phyloP scores from a whole-genome alignment of 164 flowering plant species.

The Magnolia changhungtana region DNA sequence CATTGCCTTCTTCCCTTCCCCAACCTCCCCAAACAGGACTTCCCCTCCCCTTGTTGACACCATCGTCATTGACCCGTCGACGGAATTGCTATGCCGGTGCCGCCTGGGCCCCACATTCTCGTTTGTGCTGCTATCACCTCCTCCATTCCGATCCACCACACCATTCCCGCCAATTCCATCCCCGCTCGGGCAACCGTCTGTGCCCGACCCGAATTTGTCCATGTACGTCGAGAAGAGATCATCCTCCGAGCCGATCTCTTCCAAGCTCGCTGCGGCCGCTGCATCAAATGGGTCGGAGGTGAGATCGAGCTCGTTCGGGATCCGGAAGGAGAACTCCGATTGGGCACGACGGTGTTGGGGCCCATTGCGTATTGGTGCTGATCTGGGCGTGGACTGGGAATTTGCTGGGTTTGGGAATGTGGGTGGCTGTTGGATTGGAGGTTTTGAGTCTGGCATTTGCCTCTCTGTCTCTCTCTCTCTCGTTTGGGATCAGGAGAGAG shows the following conservation, averaged over 20 bases:
- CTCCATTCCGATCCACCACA: slow-evolving; percentile 3
- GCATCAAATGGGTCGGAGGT: slow-evolving; percentile 38
- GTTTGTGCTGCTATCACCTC: neutral
- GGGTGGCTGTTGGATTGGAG: neutral
- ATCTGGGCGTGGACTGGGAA: neutral
- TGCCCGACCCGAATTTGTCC: slow-evolving; percentile 42
- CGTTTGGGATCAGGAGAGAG: neutral
- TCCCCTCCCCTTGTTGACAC: slow-evolving; percentile 22
- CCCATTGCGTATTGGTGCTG: slow-evolving; percentile 18
- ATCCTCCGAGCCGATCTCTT: slow-evolving; percentile 81
- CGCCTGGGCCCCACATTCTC: slow-evolving; percentile 28
- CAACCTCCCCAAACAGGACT: slow-evolving; percentile 31
- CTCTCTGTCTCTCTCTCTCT: neutral
- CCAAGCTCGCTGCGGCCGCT: slow-evolving; percentile 46
- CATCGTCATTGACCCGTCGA: slow-evolving; percentile 55
- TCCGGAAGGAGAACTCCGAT: slow-evolving; percentile 77
- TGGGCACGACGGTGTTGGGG: slow-evolving; percentile 82
- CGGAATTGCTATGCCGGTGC: slow-evolving; percentile 84
- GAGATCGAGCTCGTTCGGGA: slow-evolving; percentile 76
- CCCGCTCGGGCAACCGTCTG: slow-evolving; percentile 2
- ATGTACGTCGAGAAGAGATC: slow-evolving; percentile 67
- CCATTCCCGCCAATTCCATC: neutral
- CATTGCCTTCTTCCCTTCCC: slow-evolving; percentile 87
- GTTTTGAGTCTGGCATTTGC: neutral
- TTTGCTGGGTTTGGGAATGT: neutral